Evolutionary conservation across 148 eudicot genomes (phyloP).

Genomic region (Gaultheria prostrata): DNA sequence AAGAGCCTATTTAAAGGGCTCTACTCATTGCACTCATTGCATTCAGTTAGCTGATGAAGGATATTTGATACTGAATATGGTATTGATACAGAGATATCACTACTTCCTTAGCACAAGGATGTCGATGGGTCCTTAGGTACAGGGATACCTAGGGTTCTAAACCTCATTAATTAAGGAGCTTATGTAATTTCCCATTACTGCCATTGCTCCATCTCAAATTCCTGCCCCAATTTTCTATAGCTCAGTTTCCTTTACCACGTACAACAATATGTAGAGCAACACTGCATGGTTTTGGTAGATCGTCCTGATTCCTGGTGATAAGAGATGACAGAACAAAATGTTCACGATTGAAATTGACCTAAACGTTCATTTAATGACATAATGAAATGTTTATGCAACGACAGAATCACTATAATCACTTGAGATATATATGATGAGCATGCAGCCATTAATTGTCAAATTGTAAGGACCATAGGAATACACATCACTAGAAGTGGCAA

Average conservation of each 20-base stretch:
- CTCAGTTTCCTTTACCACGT: neutral
- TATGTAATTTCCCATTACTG: neutral
- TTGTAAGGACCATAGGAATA: neutral
- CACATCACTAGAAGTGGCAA: too few species aligned
- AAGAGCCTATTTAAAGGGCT: neutral
- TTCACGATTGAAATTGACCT: neutral
- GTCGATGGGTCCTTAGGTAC: neutral
- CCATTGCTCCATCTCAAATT: constrained; percentile 9
- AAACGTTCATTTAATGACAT: neutral
- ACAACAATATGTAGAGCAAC: too few species aligned
- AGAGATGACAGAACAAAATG: neutral
- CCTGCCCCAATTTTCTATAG: neutral
- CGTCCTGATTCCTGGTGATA: neutral
- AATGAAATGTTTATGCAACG: neutral
- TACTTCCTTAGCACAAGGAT: neutral
- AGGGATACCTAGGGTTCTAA: neutral
- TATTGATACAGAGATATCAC: neutral
- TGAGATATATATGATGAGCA: neutral
- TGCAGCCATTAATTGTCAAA: neutral
- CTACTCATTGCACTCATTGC: neutral
- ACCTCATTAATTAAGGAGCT: neutral
- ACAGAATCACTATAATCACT: neutral
- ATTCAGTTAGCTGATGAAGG: neutral
- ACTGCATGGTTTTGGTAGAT: neutral
- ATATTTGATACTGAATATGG: neutral